A percentile compares a stretch with the other conserved stretches of the same genome.
Conservation (phyloP, 257 asterid species). For the Agastache rugosa region DNA sequence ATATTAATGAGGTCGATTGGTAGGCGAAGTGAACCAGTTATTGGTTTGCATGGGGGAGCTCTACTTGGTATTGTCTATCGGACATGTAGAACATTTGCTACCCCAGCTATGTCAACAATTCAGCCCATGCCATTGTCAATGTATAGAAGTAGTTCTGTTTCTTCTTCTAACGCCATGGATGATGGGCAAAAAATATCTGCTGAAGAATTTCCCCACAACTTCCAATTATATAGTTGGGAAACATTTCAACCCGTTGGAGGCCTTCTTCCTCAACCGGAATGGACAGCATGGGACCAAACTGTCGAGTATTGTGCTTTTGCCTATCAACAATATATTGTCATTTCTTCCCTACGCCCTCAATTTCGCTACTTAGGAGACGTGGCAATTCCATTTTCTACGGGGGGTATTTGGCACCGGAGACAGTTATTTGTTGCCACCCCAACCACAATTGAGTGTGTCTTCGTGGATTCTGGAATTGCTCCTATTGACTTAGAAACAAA, state of each 20-base stretch:
- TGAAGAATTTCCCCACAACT: conserved; percentile 77
- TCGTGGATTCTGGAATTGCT: background rate
- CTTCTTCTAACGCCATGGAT: conserved; percentile 71
- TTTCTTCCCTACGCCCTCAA: conserved; percentile 95
- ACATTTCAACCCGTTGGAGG: conserved; percentile 91
- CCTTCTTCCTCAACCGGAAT: conserved; percentile 97
- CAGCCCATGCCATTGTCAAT: conserved; percentile 83
- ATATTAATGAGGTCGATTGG: conserved; percentile 92
- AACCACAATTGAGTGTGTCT: conserved; percentile 51
- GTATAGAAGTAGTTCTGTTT: conserved; percentile 56
- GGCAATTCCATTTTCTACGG: conserved; percentile 88
- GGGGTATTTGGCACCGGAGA: conserved; percentile 95
- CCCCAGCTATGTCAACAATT: conserved; percentile 67
- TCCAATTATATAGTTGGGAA: conserved; percentile 95
- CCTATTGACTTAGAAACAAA: background rate
- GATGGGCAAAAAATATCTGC: conserved; percentile 66
- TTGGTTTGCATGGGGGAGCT: conserved; percentile 89
- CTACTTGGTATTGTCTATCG: conserved; percentile 93
- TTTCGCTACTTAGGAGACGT: conserved; percentile 91
- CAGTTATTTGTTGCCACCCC: conserved; percentile 94
- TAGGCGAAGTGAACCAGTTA: conserved; percentile 83
- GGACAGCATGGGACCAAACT: conserved; percentile 99
- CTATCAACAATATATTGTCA: conserved; percentile 77
- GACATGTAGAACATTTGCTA: conserved; percentile 68
- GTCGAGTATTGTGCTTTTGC: conserved; percentile 97